Percentiles rank a stretch among this genome's conserved stretches.
These are phyloP conservation scores for Leccinum griseonigrum DNA, from an alignment of 1,284 basidiomycete species.

Conservation along the genomic window DNA sequence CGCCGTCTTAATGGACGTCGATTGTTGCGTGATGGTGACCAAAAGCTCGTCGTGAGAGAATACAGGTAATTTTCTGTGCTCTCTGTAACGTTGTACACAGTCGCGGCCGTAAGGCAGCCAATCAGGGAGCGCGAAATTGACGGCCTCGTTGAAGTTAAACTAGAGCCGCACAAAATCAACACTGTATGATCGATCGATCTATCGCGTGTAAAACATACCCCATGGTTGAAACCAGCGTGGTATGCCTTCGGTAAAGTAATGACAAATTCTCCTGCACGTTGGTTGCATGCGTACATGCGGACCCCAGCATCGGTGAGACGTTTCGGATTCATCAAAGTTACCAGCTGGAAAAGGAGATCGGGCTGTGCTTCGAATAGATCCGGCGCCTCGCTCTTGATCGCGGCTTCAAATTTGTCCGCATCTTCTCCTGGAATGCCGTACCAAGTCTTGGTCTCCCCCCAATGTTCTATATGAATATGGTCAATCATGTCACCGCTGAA, in stretches of 20 bases:
- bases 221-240: slow-evolving; percentile 98
- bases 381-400: slow-evolving; percentile 93
- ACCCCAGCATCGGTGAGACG: slow-evolving; percentile 86
- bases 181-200: slow-evolving; percentile 17
- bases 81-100: slow-evolving; percentile 86
- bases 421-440: slow-evolving; percentile 96
- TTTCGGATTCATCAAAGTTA: slow-evolving; percentile 97
- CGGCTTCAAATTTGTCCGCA: slow-evolving; percentile 94
- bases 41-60: slow-evolving; percentile 98
- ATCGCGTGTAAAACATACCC: slow-evolving; percentile 55
- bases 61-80: slow-evolving; percentile 90
- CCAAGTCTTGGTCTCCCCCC: slow-evolving; percentile 99
- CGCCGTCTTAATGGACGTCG: slow-evolving; percentile 90
- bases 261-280: slow-evolving; percentile 97
- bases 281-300: slow-evolving; percentile 93
- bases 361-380: slow-evolving; percentile 99
- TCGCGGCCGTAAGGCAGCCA: slow-evolving; percentile 89
- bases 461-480: slow-evolving; percentile 73
- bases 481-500: slow-evolving; percentile 18
- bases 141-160: slow-evolving; percentile 99
- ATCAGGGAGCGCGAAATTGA: slow-evolving; percentile 97
- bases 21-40: slow-evolving; percentile 93
- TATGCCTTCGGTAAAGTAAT: slow-evolving; percentile 98
- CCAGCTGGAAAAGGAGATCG: slow-evolving; percentile 94
- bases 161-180: slow-evolving; percentile 37